These are phyloP conservation scores for Amanita subjunquillea DNA, from an alignment of 768 basidiomycete genomes.

Conservation along the genomic window DNA sequence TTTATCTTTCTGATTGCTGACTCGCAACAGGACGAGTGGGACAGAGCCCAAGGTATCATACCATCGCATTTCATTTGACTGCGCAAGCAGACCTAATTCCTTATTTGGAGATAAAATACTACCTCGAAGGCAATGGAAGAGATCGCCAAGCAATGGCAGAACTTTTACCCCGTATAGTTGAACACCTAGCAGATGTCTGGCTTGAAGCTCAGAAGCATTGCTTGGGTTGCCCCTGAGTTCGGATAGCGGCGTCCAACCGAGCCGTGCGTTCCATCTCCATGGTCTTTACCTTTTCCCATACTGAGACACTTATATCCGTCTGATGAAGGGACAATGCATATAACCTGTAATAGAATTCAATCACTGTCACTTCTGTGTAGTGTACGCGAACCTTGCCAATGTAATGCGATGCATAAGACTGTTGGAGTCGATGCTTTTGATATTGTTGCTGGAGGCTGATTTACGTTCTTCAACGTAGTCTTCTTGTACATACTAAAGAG, in stretches of 20 bases:
- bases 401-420: slow-evolving; percentile 62
- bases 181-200: slow-evolving; percentile 58
- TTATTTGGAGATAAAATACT: slow-evolving; percentile 70
- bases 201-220: slow-evolving; percentile 45
- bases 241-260: slow-evolving; percentile 7
- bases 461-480: slow-evolving; percentile 52
- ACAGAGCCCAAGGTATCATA: slow-evolving; percentile 77
- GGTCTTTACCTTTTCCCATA: slow-evolving; percentile 58
- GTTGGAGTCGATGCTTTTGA: slow-evolving; percentile 37
- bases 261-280: slow-evolving; percentile 39
- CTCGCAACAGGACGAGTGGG: slow-evolving; percentile 60
- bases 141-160: slow-evolving; percentile 33
- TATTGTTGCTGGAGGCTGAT: slow-evolving; percentile 17
- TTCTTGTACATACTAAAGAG: slow-evolving; percentile 56
- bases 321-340: slow-evolving; percentile 53
- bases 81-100: background rate
- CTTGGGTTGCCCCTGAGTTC: background rate
- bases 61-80: background rate
- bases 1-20: background rate
- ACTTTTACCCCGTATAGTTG: slow-evolving; percentile 45
- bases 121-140: slow-evolving; percentile 69
- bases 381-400: slow-evolving; percentile 47
- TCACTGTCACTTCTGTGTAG: background rate
- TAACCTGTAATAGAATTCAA: slow-evolving; percentile 30
- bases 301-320: slow-evolving; percentile 38